Base-by-base conservation (phyloP, 768 basidiomycete genomes). In the Leccinum uliginosum region DNA sequence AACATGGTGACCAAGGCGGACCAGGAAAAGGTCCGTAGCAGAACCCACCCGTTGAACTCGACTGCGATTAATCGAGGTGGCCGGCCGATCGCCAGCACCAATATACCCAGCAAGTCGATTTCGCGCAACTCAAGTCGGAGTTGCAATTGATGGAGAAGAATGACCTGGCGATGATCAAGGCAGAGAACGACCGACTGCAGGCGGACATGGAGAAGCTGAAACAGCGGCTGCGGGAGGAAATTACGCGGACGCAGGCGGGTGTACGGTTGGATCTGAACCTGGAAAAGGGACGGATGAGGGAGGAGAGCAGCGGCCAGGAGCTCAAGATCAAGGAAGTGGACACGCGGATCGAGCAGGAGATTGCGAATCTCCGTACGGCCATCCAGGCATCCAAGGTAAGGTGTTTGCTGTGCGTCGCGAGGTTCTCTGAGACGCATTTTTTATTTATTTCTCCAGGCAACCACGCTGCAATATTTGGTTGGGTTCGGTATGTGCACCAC, bases 311-410 rank as follows among this genome's bases (percentile, higher is more conserved):
- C 62, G 84, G 85, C 40, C 92, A 98, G 66, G 94, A 97, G 66
- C 76, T 95, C 52, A 98, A 98, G 83, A 91, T 98, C 67, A 93
- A 93, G 71, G 96, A 99, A 71, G 94, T 98, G 17, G 96, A 98
- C 66, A 98, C 96, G 4, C 76, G 91, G 68, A 98, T 98, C 62
- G 96, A 99, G 72, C 91, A 91, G 68, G 94, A 98, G 73, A 96
- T 96, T 67, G 92, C 93, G 9, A 85, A 83, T 3, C 71, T 97
- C 53, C 78, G 90, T 54, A 95, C 91, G 2, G 78, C 85, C 7
- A 92, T 93, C 32, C 91, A 93, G 67, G 84, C 89, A 0, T 89
- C 89, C 53, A 93, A 93, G 82, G 89, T 85, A 55, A 32, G 77
- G 14, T 6, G 1, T 24, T 38, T 17, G 32, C 32, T 17, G 43